phyloP scores from a whole-genome alignment of 352 stramenopile species.

The Phytophthora kernoviae region DNA sequence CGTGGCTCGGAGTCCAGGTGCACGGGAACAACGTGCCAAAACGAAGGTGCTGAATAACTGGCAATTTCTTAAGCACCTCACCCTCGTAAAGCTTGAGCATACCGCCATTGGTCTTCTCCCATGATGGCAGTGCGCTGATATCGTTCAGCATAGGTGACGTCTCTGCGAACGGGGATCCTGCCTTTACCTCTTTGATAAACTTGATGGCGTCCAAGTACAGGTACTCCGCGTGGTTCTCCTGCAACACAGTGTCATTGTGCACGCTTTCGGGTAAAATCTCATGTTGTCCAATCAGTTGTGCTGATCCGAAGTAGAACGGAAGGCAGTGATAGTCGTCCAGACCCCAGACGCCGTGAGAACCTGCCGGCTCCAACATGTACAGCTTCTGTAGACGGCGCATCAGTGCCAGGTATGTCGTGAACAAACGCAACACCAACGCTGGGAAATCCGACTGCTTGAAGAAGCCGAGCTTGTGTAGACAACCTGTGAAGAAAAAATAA shows the following conservation, averaged over 20 bases:
- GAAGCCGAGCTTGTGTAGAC: slow-evolving; percentile 91
- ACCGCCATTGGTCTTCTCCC: slow-evolving; percentile 91
- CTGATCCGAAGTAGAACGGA: slow-evolving; percentile 97
- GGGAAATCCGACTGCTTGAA: slow-evolving; percentile 86
- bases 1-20: slow-evolving; percentile 75
- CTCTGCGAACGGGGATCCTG: slow-evolving; percentile 91
- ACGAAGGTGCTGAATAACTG: slow-evolving; percentile 98
- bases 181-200: slow-evolving; percentile 93
- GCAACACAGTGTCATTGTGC: slow-evolving; percentile 74
- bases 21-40: slow-evolving; percentile 95
- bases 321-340: slow-evolving; percentile 99
- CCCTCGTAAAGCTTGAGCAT: slow-evolving; percentile 93
- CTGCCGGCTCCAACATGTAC: slow-evolving; percentile 98
- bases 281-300: slow-evolving; percentile 91
- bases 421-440: slow-evolving; percentile 90
- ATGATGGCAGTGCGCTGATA: slow-evolving; percentile 88
- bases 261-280: slow-evolving; percentile 75
- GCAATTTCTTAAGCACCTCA: slow-evolving; percentile 98
- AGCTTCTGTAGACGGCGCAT: slow-evolving; percentile 94
- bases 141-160: slow-evolving; percentile 95
- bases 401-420: slow-evolving; percentile 93
- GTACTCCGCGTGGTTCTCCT: slow-evolving; percentile 74
- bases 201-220: slow-evolving; percentile 94
- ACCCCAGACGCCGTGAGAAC: slow-evolving; percentile 98
- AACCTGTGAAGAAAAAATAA: slow-evolving; percentile 39